Conservation (phyloP, 805 yeast genomes). For the Citeromyces nyonsensis region DNA sequence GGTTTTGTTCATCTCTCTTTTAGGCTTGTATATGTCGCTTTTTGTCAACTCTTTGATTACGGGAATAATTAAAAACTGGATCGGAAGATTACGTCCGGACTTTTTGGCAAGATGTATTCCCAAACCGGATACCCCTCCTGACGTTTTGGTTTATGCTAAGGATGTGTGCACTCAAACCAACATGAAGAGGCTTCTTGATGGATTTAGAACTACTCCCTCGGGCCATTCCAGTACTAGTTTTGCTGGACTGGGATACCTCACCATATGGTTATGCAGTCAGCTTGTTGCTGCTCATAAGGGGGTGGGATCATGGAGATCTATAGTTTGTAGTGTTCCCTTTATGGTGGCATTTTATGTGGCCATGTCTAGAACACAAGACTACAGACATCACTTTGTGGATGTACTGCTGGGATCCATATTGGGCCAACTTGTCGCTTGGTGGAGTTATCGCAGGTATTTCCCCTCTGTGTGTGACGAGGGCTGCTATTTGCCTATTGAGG, state of each 20-base stretch:
- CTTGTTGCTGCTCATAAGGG: slow-evolving; percentile 20
- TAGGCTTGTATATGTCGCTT: slow-evolving; percentile 53
- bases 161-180: slow-evolving; percentile 52
- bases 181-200: slow-evolving; percentile 33
- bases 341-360: slow-evolving; percentile 69
- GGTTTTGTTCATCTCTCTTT: slow-evolving; percentile 42
- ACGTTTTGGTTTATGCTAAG: slow-evolving; percentile 37
- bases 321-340: slow-evolving; percentile 36
- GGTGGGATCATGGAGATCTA: slow-evolving; percentile 48
- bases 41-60: slow-evolving; percentile 49
- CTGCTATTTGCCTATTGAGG: slow-evolving; percentile 23
- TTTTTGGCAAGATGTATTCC: slow-evolving; percentile 79
- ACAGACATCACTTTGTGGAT: slow-evolving; percentile 86
- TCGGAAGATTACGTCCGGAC: slow-evolving; percentile 90
- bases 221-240: slow-evolving; percentile 68
- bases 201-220: slow-evolving; percentile 71
- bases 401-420: slow-evolving; percentile 56
- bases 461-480: slow-evolving; percentile 19
- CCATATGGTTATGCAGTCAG: slow-evolving; percentile 60
- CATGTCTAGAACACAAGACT: slow-evolving; percentile 76
- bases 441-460: slow-evolving; percentile 38
- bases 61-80: slow-evolving; percentile 63
- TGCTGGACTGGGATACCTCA: slow-evolving; percentile 46
- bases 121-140: slow-evolving; percentile 33
- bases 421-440: slow-evolving; percentile 46